Percentiles rank a stretch among this genome's conserved stretches.
phyloP scores from a whole-genome alignment of 2,329 filamentous ascomycete genomes.

The Blumeria graminis region DNA sequence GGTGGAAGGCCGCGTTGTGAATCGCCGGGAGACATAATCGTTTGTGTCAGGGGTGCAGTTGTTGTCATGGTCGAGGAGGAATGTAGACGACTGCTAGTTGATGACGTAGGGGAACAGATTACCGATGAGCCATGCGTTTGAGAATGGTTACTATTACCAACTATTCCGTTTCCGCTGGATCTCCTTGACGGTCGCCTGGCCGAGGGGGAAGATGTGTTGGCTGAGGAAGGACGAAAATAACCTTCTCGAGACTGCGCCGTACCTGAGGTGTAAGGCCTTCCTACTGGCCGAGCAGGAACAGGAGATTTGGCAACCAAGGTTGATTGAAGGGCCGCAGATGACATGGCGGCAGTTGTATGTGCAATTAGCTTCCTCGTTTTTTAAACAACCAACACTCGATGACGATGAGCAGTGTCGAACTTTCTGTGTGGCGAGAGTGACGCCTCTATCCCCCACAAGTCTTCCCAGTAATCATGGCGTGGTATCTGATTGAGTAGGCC shows the following conservation, averaged over 20 bases:
- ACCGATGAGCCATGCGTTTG: slow-evolving; percentile 12
- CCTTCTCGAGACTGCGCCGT: slow-evolving; percentile 28
- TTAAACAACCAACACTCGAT: not conserved
- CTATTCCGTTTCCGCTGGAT: slow-evolving; percentile 21
- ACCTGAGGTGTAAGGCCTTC: slow-evolving; percentile 28
- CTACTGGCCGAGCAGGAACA: slow-evolving; percentile 20
- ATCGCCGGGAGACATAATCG: slow-evolving; percentile 18
- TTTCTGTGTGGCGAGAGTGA: slow-evolving; percentile 10
- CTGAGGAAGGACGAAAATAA: slow-evolving; percentile 20
- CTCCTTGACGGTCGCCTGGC: slow-evolving; percentile 28
- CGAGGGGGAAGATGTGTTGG: slow-evolving; percentile 20
- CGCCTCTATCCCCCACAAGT: slow-evolving; percentile 18
- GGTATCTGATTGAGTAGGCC: slow-evolving; percentile 7
- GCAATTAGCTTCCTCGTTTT: slow-evolving; percentile 1
- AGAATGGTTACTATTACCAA: slow-evolving; percentile 9
- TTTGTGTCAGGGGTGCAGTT: slow-evolving; percentile 17
- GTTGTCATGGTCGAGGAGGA: slow-evolving; percentile 16
- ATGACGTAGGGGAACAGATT: slow-evolving; percentile 6
- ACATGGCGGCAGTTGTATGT: slow-evolving; percentile 24
- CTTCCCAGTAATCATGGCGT: slow-evolving; percentile 22
- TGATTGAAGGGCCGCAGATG: slow-evolving; percentile 38
- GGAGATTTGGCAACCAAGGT: slow-evolving; percentile 26
- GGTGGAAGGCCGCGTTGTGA: slow-evolving; percentile 39
- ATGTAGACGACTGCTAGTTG: slow-evolving; percentile 6
- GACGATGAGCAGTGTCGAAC: slow-evolving; percentile 2